Conservation (phyloP, 352 stramenopile genomes). For the Pythium myriotylum region DNA sequence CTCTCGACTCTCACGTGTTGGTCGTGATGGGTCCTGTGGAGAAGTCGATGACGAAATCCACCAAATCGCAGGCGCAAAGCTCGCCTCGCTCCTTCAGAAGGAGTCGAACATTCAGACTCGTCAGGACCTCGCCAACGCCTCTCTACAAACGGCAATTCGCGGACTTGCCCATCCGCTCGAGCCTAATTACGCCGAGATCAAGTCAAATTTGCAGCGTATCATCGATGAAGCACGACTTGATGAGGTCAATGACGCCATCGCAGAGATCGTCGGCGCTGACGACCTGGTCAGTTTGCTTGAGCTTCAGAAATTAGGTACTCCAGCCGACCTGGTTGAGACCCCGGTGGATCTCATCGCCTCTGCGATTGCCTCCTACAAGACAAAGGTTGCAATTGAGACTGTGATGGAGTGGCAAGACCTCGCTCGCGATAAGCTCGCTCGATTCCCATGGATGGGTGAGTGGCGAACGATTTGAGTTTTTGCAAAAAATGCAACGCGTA, state of each 20-base stretch:
- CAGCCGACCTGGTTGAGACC: slow-evolving; percentile 70
- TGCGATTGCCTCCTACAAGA: slow-evolving; percentile 26
- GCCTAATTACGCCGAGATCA: slow-evolving; percentile 38
- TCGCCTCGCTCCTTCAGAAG: slow-evolving; percentile 50
- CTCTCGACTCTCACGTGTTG: slow-evolving; percentile 32
- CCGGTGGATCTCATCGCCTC: slow-evolving; percentile 68
- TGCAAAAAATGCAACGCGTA: slow-evolving; percentile 16
- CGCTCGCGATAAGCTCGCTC: slow-evolving; percentile 40
- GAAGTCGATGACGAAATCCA: slow-evolving; percentile 74
- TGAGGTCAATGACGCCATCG: slow-evolving; percentile 82
- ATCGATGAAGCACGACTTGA: slow-evolving; percentile 78
- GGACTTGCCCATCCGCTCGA: slow-evolving; percentile 30
- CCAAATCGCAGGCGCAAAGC: slow-evolving; percentile 51
- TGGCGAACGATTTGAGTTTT: slow-evolving; percentile 73
- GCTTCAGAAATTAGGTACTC: slow-evolving; percentile 79
- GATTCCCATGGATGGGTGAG: slow-evolving; percentile 67
- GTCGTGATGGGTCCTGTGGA: slow-evolving; percentile 46
- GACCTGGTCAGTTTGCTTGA: slow-evolving; percentile 59
- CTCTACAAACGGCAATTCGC: slow-evolving; percentile 3
- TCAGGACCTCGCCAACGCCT: slow-evolving; percentile 53
- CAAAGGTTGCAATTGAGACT: slow-evolving; percentile 33
- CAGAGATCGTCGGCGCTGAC: slow-evolving; percentile 60
- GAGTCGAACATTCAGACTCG: slow-evolving; percentile 50
- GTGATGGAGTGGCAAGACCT: slow-evolving; percentile 56
- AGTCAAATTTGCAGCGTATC: slow-evolving; percentile 50